phyloP scores from a whole-genome alignment of 2,329 filamentous ascomycete species.

The Fusarium luffae region DNA sequence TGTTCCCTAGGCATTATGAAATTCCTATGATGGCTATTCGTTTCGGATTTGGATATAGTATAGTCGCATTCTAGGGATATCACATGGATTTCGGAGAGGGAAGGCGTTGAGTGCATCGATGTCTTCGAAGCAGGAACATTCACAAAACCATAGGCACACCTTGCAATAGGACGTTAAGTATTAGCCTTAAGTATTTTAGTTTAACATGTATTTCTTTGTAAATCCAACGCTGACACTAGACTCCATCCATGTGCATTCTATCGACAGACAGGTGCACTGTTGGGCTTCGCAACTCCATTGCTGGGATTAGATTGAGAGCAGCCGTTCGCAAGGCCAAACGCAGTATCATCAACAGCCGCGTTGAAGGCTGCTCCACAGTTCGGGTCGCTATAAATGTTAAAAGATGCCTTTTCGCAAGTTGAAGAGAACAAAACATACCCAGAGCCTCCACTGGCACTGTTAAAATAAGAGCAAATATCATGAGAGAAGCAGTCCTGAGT shows the following conservation, averaged over 20 bases:
- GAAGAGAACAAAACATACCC: slow-evolving; percentile 46
- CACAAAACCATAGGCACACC: background rate
- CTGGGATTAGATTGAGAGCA: slow-evolving; percentile 52
- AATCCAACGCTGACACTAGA: background rate
- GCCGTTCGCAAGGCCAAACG: slow-evolving; percentile 49
- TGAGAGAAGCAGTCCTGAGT: slow-evolving; percentile 63
- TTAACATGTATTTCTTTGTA: background rate
- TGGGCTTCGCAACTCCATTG: slow-evolving; percentile 44
- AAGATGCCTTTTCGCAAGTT: rapidly evolving
- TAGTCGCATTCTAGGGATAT: background rate
- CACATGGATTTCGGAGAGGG: background rate
- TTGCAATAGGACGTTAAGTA: rapidly evolving
- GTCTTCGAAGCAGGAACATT: background rate
- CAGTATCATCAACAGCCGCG: slow-evolving; percentile 57
- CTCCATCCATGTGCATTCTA: background rate
- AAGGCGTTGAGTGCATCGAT: background rate
- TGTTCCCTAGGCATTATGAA: too few relatives aligned
- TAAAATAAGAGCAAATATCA: slow-evolving; percentile 63
- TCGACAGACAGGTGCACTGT: slow-evolving; percentile 43
- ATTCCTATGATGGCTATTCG: background rate
- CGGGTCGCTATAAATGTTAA: slow-evolving; percentile 51
- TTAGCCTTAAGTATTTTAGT: background rate
- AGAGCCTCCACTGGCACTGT: slow-evolving; percentile 59
- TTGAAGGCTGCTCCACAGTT: slow-evolving; percentile 60
- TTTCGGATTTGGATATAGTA: background rate